Evolutionary conservation across 768 basidiomycete species (phyloP).

Genomic region (Botryobasidium botryosum): DNA sequence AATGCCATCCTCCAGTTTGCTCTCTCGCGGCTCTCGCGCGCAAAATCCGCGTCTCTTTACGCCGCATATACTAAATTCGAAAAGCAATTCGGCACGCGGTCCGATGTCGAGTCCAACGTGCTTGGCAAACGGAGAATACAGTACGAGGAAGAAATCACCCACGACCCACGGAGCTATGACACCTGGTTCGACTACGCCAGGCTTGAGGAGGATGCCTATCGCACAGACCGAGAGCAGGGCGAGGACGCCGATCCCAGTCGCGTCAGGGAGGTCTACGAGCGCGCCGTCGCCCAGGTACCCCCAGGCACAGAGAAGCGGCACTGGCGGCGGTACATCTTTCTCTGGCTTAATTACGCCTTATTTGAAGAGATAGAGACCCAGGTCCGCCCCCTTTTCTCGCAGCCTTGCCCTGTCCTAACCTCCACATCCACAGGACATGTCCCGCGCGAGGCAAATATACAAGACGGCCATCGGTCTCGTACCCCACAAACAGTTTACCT

Average conservation of each 20-base stretch:
- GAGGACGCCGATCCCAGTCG: conserved; percentile 34
- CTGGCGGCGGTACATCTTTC: conserved; percentile 78
- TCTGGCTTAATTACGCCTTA: conserved; percentile 90
- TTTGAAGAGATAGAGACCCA: conserved; percentile 95
- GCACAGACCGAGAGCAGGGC: conserved; percentile 59
- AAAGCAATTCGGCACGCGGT: conserved; percentile 87
- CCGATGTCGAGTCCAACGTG: conserved; percentile 81
- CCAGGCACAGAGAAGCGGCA: conserved; percentile 86
- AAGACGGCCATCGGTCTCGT: conserved; percentile 76
- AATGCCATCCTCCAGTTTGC: conserved; percentile 49
- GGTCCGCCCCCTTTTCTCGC: conserved; percentile 27
- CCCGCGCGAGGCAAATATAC: conserved; percentile 78
- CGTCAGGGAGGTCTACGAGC: conserved; percentile 87
- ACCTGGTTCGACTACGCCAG: conserved; percentile 96
- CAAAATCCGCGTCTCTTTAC: conserved; percentile 78
- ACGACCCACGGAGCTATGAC: conserved; percentile 91
- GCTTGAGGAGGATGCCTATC: conserved; percentile 75
- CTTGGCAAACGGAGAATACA: conserved; percentile 96
- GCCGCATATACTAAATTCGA: conserved; percentile 94
- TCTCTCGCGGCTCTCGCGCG: conserved; percentile 77
- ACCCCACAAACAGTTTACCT: conserved; percentile 94
- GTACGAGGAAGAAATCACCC: conserved; percentile 87
- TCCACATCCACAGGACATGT: conserved; percentile 42
- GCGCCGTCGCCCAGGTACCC: conserved; percentile 89
- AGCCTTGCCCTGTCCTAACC: not conserved